phyloP scores from a whole-genome alignment of 139 green algal genomes.

The Yamagishiella unicocca region DNA sequence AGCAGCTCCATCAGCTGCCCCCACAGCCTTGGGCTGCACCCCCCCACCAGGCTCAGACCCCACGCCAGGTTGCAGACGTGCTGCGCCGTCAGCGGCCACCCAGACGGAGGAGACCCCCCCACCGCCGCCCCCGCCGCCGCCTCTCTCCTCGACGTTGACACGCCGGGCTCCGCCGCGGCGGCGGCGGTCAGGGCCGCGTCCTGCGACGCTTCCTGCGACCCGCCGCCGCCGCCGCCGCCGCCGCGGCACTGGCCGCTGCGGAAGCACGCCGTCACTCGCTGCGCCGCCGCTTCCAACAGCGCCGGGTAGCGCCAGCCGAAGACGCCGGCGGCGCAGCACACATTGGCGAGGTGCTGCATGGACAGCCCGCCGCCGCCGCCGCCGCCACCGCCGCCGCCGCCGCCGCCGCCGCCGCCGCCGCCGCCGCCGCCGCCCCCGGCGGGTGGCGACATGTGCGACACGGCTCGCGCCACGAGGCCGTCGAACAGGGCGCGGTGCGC shows the following conservation, averaged over 20 bases:
- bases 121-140: background rate
- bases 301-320: constrained; percentile 29
- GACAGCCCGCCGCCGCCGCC: background rate
- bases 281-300: background rate
- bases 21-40: constrained; percentile 41
- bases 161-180: background rate
- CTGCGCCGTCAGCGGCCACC: constrained; percentile 61
- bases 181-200: background rate
- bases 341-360: constrained; percentile 38
- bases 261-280: background rate
- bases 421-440: background rate
- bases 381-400: constrained; percentile 33
- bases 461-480: constrained; percentile 3
- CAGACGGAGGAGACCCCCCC: background rate
- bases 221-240: constrained; percentile 4
- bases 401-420: constrained; percentile 38
- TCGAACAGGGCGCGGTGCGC: constrained; percentile 27
- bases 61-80: constrained; percentile 76
- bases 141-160: background rate
- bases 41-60: constrained; percentile 63
- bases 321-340: constrained; percentile 11
- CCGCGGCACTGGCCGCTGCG: background rate
- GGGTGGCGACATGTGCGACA: background rate
- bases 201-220: too few species aligned
- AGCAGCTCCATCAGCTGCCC: constrained; percentile 39